Conservation (phyloP, 139 green algal genomes). For the Protoeuglena noctilucae region DNA sequence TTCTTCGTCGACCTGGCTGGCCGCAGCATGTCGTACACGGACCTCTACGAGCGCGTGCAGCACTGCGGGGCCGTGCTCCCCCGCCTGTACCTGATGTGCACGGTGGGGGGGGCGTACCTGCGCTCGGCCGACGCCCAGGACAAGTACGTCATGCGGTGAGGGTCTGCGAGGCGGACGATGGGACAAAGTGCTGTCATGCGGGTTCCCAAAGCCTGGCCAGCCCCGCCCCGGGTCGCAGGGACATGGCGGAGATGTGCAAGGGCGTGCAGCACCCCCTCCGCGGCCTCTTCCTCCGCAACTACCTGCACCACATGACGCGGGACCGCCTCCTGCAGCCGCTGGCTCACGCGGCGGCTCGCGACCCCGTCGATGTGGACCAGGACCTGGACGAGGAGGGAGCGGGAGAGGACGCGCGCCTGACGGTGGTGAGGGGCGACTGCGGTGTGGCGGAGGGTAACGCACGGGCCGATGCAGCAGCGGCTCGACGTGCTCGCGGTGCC, state of each 20-base stretch:
- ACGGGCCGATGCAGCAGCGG: too few species aligned
- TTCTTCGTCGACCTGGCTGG: conserved; percentile 37
- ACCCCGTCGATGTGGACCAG: too few species aligned
- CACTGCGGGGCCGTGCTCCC: conserved; percentile 92
- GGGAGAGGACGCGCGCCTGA: conserved; percentile 49
- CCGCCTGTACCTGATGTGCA: conserved; percentile 84
- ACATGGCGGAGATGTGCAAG: conserved; percentile 91
- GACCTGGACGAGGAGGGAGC: conserved; percentile 52
- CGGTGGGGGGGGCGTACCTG: conserved; percentile 76
- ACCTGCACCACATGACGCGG: conserved; percentile 45
- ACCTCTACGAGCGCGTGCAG: conserved; percentile 93
- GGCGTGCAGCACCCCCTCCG: conserved; percentile 93
- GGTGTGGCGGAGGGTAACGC: too few species aligned
- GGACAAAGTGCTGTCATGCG: too few species aligned
- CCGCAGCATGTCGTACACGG: conserved; percentile 40
- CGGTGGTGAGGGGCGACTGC: neutral
- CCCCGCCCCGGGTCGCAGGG: too few species aligned
- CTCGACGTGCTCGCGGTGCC: too few species aligned
- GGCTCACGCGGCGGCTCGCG: neutral
- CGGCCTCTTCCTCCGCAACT: conserved; percentile 87
- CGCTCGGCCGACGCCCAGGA: conserved; percentile 42
- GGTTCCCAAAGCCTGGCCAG: too few species aligned
- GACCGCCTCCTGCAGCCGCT: neutral
- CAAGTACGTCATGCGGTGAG: conserved; percentile 69
- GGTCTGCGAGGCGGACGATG: too few species aligned